Conservation (phyloP, 2,329 filamentous ascomycete species). For the Colletotrichum gloeosporioides region DNA sequence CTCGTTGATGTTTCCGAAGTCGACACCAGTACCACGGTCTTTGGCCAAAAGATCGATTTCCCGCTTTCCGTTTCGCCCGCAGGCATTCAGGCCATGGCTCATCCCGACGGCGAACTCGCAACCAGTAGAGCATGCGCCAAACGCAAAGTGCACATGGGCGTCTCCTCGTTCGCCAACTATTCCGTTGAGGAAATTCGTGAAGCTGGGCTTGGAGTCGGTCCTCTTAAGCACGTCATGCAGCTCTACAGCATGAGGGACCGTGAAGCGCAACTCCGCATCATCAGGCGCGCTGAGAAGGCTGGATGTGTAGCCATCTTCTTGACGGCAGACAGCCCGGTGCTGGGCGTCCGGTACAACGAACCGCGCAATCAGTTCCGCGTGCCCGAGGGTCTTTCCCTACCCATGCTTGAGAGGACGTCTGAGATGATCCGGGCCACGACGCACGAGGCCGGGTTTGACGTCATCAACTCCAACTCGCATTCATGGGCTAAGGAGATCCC, state of each 20-base stretch:
- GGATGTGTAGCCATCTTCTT: constrained; percentile 30
- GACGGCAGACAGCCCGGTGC: constrained; percentile 37
- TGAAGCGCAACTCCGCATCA: constrained; percentile 26
- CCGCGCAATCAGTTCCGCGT: constrained; percentile 56
- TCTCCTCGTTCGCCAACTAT: constrained; percentile 44
- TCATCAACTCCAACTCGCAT: constrained; percentile 25
- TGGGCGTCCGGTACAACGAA: constrained; percentile 59
- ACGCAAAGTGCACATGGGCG: constrained; percentile 48
- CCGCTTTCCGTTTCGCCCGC: constrained; percentile 59
- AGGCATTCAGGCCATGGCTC: constrained; percentile 59
- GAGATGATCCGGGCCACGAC: constrained; percentile 19
- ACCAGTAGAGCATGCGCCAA: constrained; percentile 50
- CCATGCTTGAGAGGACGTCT: neutral
- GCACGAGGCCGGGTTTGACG: constrained; percentile 19
- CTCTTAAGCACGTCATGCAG: neutral
- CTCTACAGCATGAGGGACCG: neutral
- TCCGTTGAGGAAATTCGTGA: neutral
- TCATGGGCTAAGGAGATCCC: constrained; percentile 55
- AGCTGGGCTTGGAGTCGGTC: neutral
- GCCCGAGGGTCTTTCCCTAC: constrained; percentile 33
- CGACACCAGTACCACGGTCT: neutral
- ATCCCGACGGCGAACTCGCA: constrained; percentile 55
- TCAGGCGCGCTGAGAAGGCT: constrained; percentile 26
- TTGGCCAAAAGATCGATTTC: constrained; percentile 39
- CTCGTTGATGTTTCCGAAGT: neutral